These are phyloP conservation scores for Hevea brasiliensis DNA, from an alignment of 345 rosid species.

Conservation along the genomic window DNA sequence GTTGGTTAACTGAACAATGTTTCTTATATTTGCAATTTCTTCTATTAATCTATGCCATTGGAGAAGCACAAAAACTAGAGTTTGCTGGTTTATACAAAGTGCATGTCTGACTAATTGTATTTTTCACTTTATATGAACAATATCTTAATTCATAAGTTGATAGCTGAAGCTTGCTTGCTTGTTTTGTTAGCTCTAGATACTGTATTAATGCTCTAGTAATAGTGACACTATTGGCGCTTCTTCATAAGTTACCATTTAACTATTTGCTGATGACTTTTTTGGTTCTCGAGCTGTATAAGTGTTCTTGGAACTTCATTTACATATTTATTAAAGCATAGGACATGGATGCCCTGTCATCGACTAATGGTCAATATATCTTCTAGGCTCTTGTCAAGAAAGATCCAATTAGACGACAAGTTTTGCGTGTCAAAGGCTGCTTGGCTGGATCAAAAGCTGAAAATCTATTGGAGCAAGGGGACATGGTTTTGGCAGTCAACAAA, in stretches of 20 bases:
- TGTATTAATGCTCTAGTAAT: no score
- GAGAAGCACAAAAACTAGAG: not conserved
- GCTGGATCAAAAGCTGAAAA: slow-evolving; percentile 94
- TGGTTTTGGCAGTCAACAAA: slow-evolving; percentile 90
- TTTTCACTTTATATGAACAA: not conserved
- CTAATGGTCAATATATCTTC: slow-evolving; percentile 15
- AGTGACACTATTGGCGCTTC: not conserved
- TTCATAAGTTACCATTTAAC: not conserved
- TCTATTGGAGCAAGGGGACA: slow-evolving; percentile 86
- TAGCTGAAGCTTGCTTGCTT: not conserved
- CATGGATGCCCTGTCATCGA: not conserved
- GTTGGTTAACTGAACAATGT: not conserved
- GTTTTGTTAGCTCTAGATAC: not conserved
- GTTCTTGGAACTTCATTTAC: not conserved
- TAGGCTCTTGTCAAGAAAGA: slow-evolving; percentile 92
- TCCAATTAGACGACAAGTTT: slow-evolving; percentile 84
- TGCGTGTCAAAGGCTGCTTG: slow-evolving; percentile 90
- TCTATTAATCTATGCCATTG: not conserved
- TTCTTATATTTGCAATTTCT: not conserved
- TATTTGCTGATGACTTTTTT: not conserved
- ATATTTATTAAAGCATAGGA: not conserved
- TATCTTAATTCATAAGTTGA: not conserved
- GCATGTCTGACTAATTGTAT: not conserved
- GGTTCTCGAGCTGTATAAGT: not conserved
- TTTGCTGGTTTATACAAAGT: not conserved